Evolutionary conservation across 2,329 filamentous ascomycete species (phyloP), one percentile per base, ranked within the genome.

Genomic region (Xylariaceae sp.): DNA sequence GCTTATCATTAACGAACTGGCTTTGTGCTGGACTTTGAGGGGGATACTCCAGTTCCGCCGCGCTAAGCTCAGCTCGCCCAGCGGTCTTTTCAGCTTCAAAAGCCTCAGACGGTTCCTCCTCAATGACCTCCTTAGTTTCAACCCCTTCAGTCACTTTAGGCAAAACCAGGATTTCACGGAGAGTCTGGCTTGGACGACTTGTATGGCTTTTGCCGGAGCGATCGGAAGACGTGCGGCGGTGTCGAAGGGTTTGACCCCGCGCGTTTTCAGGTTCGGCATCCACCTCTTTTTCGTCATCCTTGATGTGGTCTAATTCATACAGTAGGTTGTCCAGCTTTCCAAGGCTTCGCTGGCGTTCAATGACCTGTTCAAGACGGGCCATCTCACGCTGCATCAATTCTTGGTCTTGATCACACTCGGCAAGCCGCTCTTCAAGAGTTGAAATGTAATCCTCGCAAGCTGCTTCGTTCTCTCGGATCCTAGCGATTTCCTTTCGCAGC

Each of bases 381-480:
- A 99, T 89, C 67, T 99, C 94, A 37, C 92, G 89, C 70, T 96
- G 91, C 92, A 99, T 96, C 57, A 96, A 76, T 70, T 97, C 94
- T 60, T 89, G 85, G 68, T 99, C 94, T 70, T 97, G 92, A 66
- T 99, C 94, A 2, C 92, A 87, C 72, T 99, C 94, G 0, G 94
- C 94, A 6, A 99, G 80, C 27, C 92, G 87, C 73, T 97, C 94
- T 69, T 99, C 94, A 8, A 99, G 76, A 0, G 91, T 97, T 1
- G 92, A 95, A 51, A 99, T 97, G 70, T 99, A 99, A 62, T 97
- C 94, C 70, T 99, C 94, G 62, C 86, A 91, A 40, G 87, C 87
- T 3, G 86, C 82, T 73, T 99, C 94, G 63, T 91, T 96, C 65
- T 96, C 94, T 47, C 91, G 85, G 12, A 91, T 83, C 42, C 92